These are phyloP conservation scores for Sporothrix globosa DNA, from an alignment of 2,329 filamentous ascomycete genomes.

Conservation along the genomic window DNA sequence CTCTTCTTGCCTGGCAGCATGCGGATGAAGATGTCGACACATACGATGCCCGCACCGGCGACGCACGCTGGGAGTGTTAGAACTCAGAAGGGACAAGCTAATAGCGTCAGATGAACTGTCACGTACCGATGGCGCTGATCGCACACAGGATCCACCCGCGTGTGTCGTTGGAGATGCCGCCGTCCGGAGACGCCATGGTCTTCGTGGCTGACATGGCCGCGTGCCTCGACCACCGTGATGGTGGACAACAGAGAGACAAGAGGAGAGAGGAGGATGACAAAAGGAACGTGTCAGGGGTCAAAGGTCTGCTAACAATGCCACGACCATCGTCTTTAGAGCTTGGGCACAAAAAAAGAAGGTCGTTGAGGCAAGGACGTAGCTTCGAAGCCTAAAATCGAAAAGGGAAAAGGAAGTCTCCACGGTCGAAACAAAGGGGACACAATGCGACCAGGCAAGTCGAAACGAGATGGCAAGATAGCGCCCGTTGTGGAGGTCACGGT, in stretches of 20 bases:
- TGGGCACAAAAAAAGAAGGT: background rate
- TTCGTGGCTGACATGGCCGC: background rate
- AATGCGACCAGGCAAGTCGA: background rate
- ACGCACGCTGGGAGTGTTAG: constrained; percentile 58
- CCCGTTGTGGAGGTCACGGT: constrained; percentile 17
- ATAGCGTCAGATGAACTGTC: constrained; percentile 11
- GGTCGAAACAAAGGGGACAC: background rate
- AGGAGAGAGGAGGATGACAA: background rate
- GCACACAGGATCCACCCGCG: constrained; percentile 92
- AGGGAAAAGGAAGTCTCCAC: background rate
- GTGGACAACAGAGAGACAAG: background rate
- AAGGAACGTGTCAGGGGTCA: background rate
- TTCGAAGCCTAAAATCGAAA: background rate
- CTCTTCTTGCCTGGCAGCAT: constrained; percentile 71
- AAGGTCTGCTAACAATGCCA: constrained; percentile 1
- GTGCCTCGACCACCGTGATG: background rate
- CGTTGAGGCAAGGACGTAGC: constrained; percentile 3
- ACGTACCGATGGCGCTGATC: constrained; percentile 73
- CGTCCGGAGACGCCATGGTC: constrained; percentile 35
- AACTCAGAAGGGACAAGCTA: constrained; percentile 40
- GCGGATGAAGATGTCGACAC: constrained; percentile 76
- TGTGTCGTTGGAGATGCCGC: constrained; percentile 71
- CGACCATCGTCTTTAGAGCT: constrained; percentile 2
- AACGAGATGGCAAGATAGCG: constrained; percentile 17
- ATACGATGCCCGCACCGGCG: constrained; percentile 81